A percentile compares a stretch with the other conserved stretches of the same genome.
These are phyloP conservation scores for Buddleja alternifolia DNA, from an alignment of 257 asterid species.

Conservation along the genomic window DNA sequence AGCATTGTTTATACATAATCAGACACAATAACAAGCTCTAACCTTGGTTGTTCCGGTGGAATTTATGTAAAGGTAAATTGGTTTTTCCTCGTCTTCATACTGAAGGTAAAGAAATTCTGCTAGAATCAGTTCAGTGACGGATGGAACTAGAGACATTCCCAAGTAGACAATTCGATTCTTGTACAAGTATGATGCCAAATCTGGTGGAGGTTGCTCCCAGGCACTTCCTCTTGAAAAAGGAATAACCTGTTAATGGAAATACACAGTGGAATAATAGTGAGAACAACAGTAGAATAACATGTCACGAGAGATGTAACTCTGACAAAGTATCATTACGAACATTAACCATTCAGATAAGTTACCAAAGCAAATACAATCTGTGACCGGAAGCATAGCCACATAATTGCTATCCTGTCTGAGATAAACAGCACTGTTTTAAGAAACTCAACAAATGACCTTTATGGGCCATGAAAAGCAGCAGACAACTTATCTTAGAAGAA, in stretches of 20 bases:
- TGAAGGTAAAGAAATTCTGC: conserved; percentile 94
- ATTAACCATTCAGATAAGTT: neutral
- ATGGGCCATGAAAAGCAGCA: neutral
- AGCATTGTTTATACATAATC: conserved; percentile 1
- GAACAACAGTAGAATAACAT: conserved; percentile 4
- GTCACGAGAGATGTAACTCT: neutral
- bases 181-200: conserved; percentile 85
- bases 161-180: conserved; percentile 87
- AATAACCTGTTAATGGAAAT: conserved; percentile 66
- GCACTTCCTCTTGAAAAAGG: conserved; percentile 89
- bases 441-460: neutral
- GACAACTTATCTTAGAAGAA: neutral
- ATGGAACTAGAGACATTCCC: conserved; percentile 94
- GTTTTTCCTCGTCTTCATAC: conserved; percentile 79
- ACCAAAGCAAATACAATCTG: conserved; percentile 6
- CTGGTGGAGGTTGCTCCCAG: conserved; percentile 96
- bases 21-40: conserved; percentile 29
- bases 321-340: neutral
- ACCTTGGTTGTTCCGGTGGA: conserved; percentile 98
- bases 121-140: conserved; percentile 87
- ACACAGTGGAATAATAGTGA: conserved; percentile 24
- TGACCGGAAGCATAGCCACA: neutral
- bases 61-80: conserved; percentile 86
- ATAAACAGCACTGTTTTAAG: neutral
- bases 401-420: neutral